Evolutionary conservation across 768 basidiomycete genomes (phyloP), one percentile per base, ranked within the genome.

Genomic region (Agaricus blazei): DNA sequence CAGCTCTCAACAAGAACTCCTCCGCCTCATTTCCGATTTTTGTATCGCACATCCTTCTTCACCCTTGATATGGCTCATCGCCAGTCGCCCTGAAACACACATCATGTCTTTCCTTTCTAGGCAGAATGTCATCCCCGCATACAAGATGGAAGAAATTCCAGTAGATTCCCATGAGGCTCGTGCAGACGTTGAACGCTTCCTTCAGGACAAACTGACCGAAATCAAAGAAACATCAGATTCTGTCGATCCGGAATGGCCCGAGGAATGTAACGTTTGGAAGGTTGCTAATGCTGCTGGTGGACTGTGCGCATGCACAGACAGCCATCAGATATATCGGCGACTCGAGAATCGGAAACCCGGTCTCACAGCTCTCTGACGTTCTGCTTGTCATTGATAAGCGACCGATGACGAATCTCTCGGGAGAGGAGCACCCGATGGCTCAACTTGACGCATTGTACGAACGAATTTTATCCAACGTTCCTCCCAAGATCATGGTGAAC

Each of bases 51-150:
- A n/a, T 4, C 41, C 28, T n/a, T 28, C 38, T 1, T 43, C 62
- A n/a, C 59, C 62, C 2, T 31, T 70, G 23, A 55, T 51, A 8
- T 65, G 69, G 45, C 26, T 68, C 14, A 60, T 69, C 29, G 57
- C 63, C 2, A 67, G 67, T 49, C 58, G 69, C 2, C 66, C 67
- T 9, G 70, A 69, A 38, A 48, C 59, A 3, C 56, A 63, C 15
- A 62, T 70, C 14, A 37, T 28, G 2, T 43, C 57, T 0, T 42
- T 43, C 8, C 63, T 67, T 31, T n/a, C 48, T 31, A 23, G 31
- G 2, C 14, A 11, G 1, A 15, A 36, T 14, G n/a, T 55, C 0
- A 28, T 36, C 12, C 4, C n/a, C 3, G 48, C 42, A 27, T 55
- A 53, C 14, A 12, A 40, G 24, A 28, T 28, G 11, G 47, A 60